Base-by-base conservation (phyloP, 768 basidiomycete genomes). In the Macrolepiota fuliginosa region DNA sequence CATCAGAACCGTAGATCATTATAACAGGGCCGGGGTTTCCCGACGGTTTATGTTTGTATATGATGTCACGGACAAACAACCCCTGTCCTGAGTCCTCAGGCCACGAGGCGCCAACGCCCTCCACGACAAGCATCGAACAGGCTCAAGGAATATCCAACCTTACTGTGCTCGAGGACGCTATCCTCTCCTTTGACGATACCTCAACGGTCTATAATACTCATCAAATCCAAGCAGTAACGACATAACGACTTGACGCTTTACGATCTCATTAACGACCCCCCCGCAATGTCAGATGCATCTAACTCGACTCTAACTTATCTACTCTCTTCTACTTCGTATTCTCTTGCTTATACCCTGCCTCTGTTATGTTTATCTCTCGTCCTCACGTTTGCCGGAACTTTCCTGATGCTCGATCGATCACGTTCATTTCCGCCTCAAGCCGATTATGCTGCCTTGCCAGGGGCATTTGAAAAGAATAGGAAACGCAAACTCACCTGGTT, bases 371-470 rank as follows among this genome's bases (percentile, higher is more conserved):
- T 85, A 4, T 89, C 88, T 10, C 54, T 86, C 42, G 62, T 84
- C 24, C 74, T 87, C 39, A 83, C 82, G 6, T 86, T 89, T 67
- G 76, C 86, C n/a, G 88, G 89, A n/a, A 79, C 87, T 2, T 90
- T 91, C 70, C 75, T 90, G 22, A 89, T 82, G 17, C 80, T 91
- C 53, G 88, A 90, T 68, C 85, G 89, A 42, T 84, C 88, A 22
- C 81, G 86, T 40, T 79, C 83, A 6, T 89, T 91, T 66, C 74
- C 81, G 0, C 78, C 83, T 37, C 74, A 73, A 54, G 67, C 69
- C 35, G 67, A 55, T 9, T 75, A 73, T 39, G 62, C 71, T 51
- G 63, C 73, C n/a, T 67, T 76, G 29, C 64, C 72, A 19, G 74
- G 77, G 29, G 63, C 70, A 9, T 67, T 70, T 53, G 60, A 70